Percentiles rank a stretch among this genome's conserved stretches.
These are phyloP conservation scores for Ascochyta koolunga DNA, from an alignment of 2,329 filamentous ascomycete genomes.

Conservation along the genomic window DNA sequence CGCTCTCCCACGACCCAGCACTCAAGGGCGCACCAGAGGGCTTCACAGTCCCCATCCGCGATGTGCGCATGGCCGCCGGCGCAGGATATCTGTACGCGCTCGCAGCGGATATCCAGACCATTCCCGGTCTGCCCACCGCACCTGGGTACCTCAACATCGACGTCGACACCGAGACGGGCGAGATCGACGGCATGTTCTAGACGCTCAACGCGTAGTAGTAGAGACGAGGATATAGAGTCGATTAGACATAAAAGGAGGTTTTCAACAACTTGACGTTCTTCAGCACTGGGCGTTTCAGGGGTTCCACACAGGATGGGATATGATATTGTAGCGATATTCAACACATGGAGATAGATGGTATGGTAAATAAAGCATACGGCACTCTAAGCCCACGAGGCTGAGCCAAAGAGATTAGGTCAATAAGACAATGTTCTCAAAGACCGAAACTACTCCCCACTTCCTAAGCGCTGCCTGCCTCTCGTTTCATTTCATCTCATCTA, in stretches of 20 bases:
- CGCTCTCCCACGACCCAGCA: slow-evolving; percentile 87
- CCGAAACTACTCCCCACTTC: too few relatives aligned
- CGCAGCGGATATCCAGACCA: slow-evolving; percentile 97
- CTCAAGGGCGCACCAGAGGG: slow-evolving; percentile 94
- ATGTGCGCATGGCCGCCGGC: slow-evolving; percentile 91
- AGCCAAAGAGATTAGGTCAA: too few relatives aligned
- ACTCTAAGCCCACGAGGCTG: too few relatives aligned
- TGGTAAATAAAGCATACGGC: too few relatives aligned
- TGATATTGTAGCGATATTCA: slow-evolving; percentile 17
- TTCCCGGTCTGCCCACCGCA: slow-evolving; percentile 91
- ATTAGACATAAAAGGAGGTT: not conserved
- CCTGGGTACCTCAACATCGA: slow-evolving; percentile 96
- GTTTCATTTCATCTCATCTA: too few relatives aligned
- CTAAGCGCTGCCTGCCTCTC: too few relatives aligned
- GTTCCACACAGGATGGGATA: not conserved
- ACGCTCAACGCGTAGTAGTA: not conserved
- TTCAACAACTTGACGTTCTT: slow-evolving; percentile 18
- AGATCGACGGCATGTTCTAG: slow-evolving; percentile 80
- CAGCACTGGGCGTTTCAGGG: slow-evolving; percentile 15
- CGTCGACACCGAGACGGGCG: slow-evolving; percentile 59
- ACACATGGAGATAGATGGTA: not conserved
- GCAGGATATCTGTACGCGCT: slow-evolving; percentile 83
- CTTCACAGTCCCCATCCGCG: slow-evolving; percentile 92
- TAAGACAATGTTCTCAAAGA: too few relatives aligned
- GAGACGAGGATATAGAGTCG: not conserved